Evolutionary conservation across 2,329 filamentous ascomycete genomes (phyloP), one percentile per base, ranked within the genome.

Genomic region (Diplocarpon mali): DNA sequence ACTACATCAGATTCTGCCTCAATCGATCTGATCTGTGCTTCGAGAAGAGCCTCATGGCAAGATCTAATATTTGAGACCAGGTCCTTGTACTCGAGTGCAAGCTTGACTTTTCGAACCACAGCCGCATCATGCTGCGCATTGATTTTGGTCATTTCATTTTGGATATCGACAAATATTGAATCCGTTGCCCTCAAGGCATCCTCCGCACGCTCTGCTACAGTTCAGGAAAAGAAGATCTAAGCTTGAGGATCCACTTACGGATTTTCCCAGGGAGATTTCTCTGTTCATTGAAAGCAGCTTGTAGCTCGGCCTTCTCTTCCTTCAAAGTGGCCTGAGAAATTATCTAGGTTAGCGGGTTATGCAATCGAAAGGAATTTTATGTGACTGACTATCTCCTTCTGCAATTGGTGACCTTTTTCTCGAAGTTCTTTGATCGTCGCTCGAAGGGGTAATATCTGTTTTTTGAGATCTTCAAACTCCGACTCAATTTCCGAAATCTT

Each of bases 1-100:
- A 77, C 70, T 2, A 83, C 64, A 57, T 98, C 92, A 0, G 88
- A 95, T n/a, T 70, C 63, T 1, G 87, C 89, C 67, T 98, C 92
- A 27, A 93, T 74, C 0, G 75, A 67, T 49, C 78, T 71, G 36
- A 95, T 71, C 53, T 85, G 75, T 2, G 76, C 78, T 55, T 89
- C 79, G 13, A 89, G 64, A 10, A 86, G 65, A 12, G 74, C 72
- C 37, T 80, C 71, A 42, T 84, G 77, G 5, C 77, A 70, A 39
- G 69, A 63, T 12, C 76, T 75, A 36, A 94, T 72, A 15, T 64
- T 59, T n/a, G 73, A 70, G 7, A 93, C 72, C 4, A 75, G 68
- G 52, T 75, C 71, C 61, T 80, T 67, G 53, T 73, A 72, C 34
- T 63, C 58, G 29, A 81, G 60, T 24, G 70, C 66, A 5, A 71